phyloP scores from a whole-genome alignment of 441 rosid species.

The Erodium trifolium region DNA sequence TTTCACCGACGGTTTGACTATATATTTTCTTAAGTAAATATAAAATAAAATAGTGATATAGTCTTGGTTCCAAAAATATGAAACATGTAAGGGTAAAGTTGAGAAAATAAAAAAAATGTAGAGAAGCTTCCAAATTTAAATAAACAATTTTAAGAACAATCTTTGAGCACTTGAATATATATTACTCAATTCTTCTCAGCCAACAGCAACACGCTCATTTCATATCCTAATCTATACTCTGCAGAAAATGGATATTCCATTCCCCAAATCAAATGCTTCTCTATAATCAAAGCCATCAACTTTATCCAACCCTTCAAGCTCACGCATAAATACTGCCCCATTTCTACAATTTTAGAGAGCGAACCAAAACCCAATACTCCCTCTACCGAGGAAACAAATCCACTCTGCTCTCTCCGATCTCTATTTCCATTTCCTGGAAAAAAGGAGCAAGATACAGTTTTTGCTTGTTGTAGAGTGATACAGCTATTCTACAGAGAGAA shows the following conservation, averaged over 20 bases:
- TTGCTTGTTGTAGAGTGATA: background rate
- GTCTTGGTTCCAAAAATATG: no score
- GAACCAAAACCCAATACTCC: background rate
- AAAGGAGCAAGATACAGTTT: background rate
- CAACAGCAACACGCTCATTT: conserved; percentile 1
- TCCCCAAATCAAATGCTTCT: conserved; percentile 4
- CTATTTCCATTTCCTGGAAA: background rate
- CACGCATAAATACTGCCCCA: background rate
- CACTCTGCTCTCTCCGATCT: background rate
- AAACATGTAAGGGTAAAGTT: no score
- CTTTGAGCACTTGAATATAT: background rate
- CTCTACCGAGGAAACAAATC: background rate
- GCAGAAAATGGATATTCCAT: conserved; percentile 6
- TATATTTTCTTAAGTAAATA: no score
- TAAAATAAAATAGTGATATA: no score
- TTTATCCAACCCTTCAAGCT: background rate
- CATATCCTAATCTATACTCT: background rate
- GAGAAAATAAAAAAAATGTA: background rate
- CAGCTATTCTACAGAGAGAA: background rate
- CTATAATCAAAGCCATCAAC: conserved; percentile 7
- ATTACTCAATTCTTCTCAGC: background rate
- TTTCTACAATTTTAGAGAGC: conserved; percentile 4
- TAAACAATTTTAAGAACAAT: background rate
- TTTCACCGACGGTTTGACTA: no score
- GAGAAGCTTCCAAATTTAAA: background rate